These are phyloP conservation scores for Adiantum capillusveneris DNA, from an alignment of 75 land plant genomes.

Conservation along the genomic window DNA sequence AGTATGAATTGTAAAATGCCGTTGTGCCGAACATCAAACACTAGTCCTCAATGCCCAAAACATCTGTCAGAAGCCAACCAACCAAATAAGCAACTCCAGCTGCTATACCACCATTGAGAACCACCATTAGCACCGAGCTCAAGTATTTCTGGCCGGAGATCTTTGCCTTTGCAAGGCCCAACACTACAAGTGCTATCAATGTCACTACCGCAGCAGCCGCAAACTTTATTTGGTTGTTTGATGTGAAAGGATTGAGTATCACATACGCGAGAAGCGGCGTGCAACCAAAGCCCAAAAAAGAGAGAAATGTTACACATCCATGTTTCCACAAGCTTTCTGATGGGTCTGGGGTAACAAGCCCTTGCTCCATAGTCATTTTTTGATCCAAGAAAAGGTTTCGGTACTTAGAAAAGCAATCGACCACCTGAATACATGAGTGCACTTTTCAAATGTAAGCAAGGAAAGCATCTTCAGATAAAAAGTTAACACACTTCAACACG, in stretches of 20 bases:
- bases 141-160: slow-evolving; percentile 44
- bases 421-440: slow-evolving; percentile 23
- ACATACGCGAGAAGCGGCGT: slow-evolving; percentile 49
- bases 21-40: background rate
- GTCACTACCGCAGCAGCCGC: slow-evolving; percentile 45
- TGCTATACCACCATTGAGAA: slow-evolving; percentile 52
- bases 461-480: too few relatives aligned
- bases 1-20: too few relatives aligned
- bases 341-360: slow-evolving; percentile 39
- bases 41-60: slow-evolving; percentile 28
- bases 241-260: slow-evolving; percentile 45
- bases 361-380: slow-evolving; percentile 35
- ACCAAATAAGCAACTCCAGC: slow-evolving; percentile 46
- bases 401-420: slow-evolving; percentile 47
- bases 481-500: too few relatives aligned
- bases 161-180: slow-evolving; percentile 55
- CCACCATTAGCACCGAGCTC: slow-evolving; percentile 19
- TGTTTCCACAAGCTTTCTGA: slow-evolving; percentile 49
- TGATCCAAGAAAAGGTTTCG: slow-evolving; percentile 48
- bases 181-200: slow-evolving; percentile 35
- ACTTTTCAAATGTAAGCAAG: too few relatives aligned
- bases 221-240: slow-evolving; percentile 37
- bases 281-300: slow-evolving; percentile 49
- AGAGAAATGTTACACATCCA: slow-evolving; percentile 45
- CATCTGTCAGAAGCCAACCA: slow-evolving; percentile 40